Evolutionary conservation across 2,329 filamentous ascomycete genomes (phyloP).

Genomic region (Colletotrichum sp.): DNA sequence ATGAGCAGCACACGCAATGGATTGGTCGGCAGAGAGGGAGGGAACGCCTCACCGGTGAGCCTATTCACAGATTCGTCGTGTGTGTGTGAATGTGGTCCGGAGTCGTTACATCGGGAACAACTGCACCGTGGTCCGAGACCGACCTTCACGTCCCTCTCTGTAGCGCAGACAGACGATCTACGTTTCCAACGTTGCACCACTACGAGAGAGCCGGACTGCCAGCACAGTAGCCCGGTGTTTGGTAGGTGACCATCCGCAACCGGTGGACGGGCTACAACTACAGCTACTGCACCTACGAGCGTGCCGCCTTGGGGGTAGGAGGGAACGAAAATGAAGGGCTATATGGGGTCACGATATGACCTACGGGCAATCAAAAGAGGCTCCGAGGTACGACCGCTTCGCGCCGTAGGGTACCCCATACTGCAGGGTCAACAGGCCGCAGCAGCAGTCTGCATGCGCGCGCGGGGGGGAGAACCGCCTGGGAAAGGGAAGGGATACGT

Average conservation of each 20-base stretch:
- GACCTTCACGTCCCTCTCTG: not conserved
- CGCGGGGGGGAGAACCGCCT: not conserved
- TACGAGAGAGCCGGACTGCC: not conserved
- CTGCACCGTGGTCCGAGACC: not conserved
- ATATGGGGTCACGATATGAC: conserved; percentile 23
- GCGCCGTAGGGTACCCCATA: conserved; percentile 4
- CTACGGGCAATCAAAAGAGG: conserved; percentile 30
- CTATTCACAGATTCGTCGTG: not conserved
- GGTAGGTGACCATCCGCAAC: not conserved
- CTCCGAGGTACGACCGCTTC: conserved; percentile 35
- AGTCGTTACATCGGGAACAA: not conserved
- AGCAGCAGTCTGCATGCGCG: not conserved
- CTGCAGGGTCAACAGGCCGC: conserved; percentile 10
- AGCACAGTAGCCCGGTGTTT: not conserved
- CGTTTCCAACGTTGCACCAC: not conserved
- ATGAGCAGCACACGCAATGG: not conserved
- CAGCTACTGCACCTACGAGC: not conserved
- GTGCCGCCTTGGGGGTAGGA: not conserved
- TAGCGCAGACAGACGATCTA: not conserved
- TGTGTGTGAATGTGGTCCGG: not conserved
- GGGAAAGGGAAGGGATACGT: not conserved
- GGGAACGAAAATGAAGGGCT: not conserved
- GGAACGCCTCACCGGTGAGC: not conserved
- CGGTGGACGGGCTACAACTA: not conserved
- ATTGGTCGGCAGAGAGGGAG: not conserved